These are phyloP conservation scores for Acacia melanoxylon DNA, from an alignment of 306 rosid species.

Conservation along the genomic window DNA sequence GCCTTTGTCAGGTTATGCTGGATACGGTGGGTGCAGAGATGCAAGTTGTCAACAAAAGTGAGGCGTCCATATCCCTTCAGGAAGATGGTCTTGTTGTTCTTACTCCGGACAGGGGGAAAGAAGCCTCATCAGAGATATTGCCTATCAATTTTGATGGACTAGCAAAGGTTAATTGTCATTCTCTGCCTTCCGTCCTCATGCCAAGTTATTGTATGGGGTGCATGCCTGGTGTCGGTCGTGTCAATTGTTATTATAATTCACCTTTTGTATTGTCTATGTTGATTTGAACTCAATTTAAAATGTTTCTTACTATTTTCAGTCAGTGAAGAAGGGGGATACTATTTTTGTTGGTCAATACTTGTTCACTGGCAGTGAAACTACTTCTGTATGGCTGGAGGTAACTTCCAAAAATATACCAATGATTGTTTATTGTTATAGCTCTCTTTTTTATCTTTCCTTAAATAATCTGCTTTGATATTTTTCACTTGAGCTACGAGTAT, in stretches of 20 bases:
- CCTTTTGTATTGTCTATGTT: background rate
- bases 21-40: constrained; percentile 87
- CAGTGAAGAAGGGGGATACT: constrained; percentile 88
- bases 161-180: constrained; percentile 58
- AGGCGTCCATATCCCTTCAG: constrained; percentile 58
- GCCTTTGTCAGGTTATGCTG: constrained; percentile 68
- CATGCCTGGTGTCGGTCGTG: constrained; percentile 7
- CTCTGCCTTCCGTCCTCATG: constrained; percentile 3
- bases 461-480: constrained; percentile 26
- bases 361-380: constrained; percentile 99
- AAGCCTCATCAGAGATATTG: constrained; percentile 76
- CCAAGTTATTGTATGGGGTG: constrained; percentile 3
- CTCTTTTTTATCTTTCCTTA: constrained; percentile 13
- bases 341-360: constrained; percentile 93
- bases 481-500: constrained; percentile 15
- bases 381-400: constrained; percentile 99
- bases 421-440: background rate
- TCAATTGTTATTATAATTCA: background rate
- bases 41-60: constrained; percentile 76
- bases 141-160: constrained; percentile 89
- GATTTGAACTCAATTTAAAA: background rate
- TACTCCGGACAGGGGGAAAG: constrained; percentile 69
- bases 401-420: constrained; percentile 8
- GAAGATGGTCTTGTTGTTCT: constrained; percentile 64
- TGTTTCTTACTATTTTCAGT: constrained; percentile 52